Evolutionary conservation across 1,284 basidiomycete species (phyloP), one percentile per base, ranked within the genome.

Genomic region (Pseudozyma flocculosa): DNA sequence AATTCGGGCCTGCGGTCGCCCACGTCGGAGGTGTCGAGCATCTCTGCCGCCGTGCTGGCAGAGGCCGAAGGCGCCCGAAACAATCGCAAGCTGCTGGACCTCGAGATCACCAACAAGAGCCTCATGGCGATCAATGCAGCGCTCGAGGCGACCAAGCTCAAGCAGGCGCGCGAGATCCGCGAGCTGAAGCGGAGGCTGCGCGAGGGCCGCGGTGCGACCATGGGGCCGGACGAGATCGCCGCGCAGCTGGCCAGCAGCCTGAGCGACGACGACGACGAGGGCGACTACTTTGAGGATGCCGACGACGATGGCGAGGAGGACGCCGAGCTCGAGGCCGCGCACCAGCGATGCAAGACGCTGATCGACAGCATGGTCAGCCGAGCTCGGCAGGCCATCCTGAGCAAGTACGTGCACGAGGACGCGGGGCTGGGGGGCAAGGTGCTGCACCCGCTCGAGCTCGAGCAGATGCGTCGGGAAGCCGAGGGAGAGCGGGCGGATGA

Each of bases 101-200:
- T 81, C 8, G 79, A 81, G 50, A 81, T 81, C 51, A 72, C 78
- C 19, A 81, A 80, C 66, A 70, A 73, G 38, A 78, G 75, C n/a
- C 68, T 81, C 17, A 45, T 81, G 43, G 73, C 75, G 9, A 79
- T 81, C 74, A 81, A 81, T 60, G 70, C 79, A 7, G 68, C 75
- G 10, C 68, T 81, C 38, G 80, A 81, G 42, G 68, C 72, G 11
- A 68, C 70, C 19, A 79, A 80, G 59, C 52, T 77, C 13, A 78
- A 79, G 56, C 78, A 80, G 45, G 61, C 69, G 4, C 59, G 55
- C 21, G 80, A 81, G 53, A 76, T 81, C 7, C 68, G 80, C 17
- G 72, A 75, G 36, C 62, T 75, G 26, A 68, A 68, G 23, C 47
- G 67, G 26, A 54, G 65, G 15, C 45, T 73, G 4, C 29, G 71